Evolutionary conservation across 2,329 filamentous ascomycete genomes (phyloP), one percentile per base, ranked within the genome.

Genomic region (Epichloe hybrida): DNA sequence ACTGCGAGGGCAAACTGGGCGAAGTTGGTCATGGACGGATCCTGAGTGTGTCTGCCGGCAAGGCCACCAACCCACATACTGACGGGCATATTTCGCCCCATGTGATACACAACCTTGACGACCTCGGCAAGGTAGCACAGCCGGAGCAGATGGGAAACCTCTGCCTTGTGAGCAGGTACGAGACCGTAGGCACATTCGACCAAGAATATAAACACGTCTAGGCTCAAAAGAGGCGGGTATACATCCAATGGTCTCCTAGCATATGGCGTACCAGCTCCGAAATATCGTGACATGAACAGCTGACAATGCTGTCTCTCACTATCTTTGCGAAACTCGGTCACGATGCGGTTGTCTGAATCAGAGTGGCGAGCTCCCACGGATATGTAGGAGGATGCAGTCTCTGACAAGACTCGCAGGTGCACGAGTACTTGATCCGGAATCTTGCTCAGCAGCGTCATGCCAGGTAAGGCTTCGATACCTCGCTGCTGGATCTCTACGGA

Each of bases 101-200:
- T 72, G 59, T 79, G 72, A 54, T 74, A 75, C 15, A 88, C 76
- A 5, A 89, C 82, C 68, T 95, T 94, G 53, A 94, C 81, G 52
- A 98, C 81, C 67, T 98, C 93, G 3, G 88, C 88, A 50, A 95
- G 75, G 62, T 95, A 96, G 68, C 89, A 96, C 44, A 97, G 72
- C 38, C 85, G 82, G 47, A 97, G 68, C 48, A 97, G 66, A 64
- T 95, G 86, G 40, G 83, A 78, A 41, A 94, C 80, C 50, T 94
- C 86, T 39, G 87, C 75, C 40, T 78, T 72, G 31, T 88, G 77
- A 2, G 83, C 76, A 8, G 84, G 76, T 6, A 79, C 75, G 17
- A 94, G 65, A 50, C 81, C 84, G 48, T 89, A 78, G 1, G 86
- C 81, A 59, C 80, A 83, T 62, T 95, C 86, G 13, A 86, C 81